Conservation (phyloP, 352 stramenopile species). For the Blastocystis sp. region DNA sequence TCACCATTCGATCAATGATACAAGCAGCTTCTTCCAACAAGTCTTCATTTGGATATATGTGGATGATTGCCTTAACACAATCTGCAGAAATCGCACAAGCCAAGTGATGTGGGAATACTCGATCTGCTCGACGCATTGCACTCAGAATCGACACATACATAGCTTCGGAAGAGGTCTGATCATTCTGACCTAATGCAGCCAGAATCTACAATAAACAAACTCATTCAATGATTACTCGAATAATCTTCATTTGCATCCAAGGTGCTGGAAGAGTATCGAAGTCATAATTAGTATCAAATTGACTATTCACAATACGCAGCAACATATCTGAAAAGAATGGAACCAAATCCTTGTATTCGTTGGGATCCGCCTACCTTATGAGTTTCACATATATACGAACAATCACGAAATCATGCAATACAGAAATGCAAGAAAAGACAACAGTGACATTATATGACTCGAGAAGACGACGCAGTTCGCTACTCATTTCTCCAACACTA, state of each 20-base stretch:
- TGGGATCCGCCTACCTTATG: constrained; percentile 80
- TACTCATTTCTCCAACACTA: constrained; percentile 80
- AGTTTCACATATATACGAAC: background rate
- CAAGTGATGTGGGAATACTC: constrained; percentile 90
- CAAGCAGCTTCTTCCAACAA: constrained; percentile 74
- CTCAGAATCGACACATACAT: constrained; percentile 99
- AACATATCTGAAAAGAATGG: constrained; percentile 96
- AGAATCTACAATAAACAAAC: constrained; percentile 84
- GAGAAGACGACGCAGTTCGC: constrained; percentile 88
- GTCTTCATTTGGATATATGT: constrained; percentile 94
- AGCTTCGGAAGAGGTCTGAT: constrained; percentile 87
- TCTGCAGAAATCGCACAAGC: constrained; percentile 99
- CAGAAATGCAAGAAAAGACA: constrained; percentile 90
- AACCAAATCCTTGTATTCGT: constrained; percentile 95
- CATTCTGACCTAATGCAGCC: constrained; percentile 86
- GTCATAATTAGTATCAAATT: constrained; percentile 93
- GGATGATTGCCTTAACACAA: constrained; percentile 94
- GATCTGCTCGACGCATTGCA: constrained; percentile 95
- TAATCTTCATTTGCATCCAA: constrained; percentile 84
- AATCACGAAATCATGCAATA: constrained; percentile 84
- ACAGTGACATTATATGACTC: constrained; percentile 96
- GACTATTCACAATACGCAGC: constrained; percentile 98
- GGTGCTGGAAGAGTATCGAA: constrained; percentile 98
- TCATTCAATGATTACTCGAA: background rate
- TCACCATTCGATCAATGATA: constrained; percentile 89